Evolutionary conservation across 2,329 filamentous ascomycete genomes (phyloP).

Genomic region (Stachybotrys chartarum): DNA sequence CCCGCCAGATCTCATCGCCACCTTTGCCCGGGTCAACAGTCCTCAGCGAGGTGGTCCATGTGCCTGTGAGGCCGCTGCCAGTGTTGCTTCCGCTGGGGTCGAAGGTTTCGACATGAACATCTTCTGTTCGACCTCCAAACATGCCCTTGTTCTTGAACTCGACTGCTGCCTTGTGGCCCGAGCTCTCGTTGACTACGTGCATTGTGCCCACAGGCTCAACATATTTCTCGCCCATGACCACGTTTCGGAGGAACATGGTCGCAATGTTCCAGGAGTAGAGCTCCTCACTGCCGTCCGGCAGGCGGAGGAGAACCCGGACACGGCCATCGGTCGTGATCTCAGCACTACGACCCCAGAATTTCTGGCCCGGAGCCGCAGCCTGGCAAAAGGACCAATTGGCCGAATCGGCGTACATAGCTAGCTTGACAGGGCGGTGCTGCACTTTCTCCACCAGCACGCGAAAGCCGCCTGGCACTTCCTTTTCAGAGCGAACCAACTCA

Average conservation of each 20-base stretch:
- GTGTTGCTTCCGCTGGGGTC: slow-evolving; percentile 58
- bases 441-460: slow-evolving; percentile 95
- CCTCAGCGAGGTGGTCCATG: slow-evolving; percentile 73
- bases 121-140: slow-evolving; percentile 92
- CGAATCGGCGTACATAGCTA: slow-evolving; percentile 90
- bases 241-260: slow-evolving; percentile 87
- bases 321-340: slow-evolving; percentile 92
- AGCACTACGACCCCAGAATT: slow-evolving; percentile 97
- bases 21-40: slow-evolving; percentile 56
- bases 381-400: slow-evolving; percentile 81
- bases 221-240: slow-evolving; percentile 97
- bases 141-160: slow-evolving; percentile 94
- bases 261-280: slow-evolving; percentile 83
- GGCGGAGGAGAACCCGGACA: slow-evolving; percentile 65
- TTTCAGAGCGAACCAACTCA: slow-evolving; percentile 82
- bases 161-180: slow-evolving; percentile 73
- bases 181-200: slow-evolving; percentile 77
- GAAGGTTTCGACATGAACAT: slow-evolving; percentile 71
- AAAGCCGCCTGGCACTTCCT: slow-evolving; percentile 65
- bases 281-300: slow-evolving; percentile 63
- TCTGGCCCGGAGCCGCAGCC: slow-evolving; percentile 81
- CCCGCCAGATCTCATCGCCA: slow-evolving; percentile 70
- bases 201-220: slow-evolving; percentile 90
- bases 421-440: slow-evolving; percentile 80
- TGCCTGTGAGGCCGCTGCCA: slow-evolving; percentile 65